Conservation (phyloP, 257 asterid species). For the Primulina huaijiensis region DNA sequence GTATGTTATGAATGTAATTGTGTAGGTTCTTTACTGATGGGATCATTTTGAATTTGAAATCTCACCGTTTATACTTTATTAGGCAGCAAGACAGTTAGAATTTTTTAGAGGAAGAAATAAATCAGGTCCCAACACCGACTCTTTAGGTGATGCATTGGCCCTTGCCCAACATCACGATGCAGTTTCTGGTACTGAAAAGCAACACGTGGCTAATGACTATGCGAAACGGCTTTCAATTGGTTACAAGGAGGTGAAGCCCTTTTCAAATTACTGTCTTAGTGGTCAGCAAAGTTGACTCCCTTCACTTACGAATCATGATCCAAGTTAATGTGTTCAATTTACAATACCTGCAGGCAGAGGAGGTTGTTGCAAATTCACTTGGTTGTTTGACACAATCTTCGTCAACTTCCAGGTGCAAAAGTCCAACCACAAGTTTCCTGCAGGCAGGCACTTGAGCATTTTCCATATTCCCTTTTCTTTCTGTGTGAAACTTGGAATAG, state of each 20-base stretch:
- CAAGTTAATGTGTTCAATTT: conserved; percentile 16
- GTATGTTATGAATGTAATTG: conserved; percentile 36
- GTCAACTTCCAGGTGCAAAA: conserved; percentile 45
- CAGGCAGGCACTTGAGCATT: conserved; percentile 48
- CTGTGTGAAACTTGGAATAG: conserved; percentile 14
- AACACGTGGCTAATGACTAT: conserved; percentile 93
- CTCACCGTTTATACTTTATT: conserved; percentile 26
- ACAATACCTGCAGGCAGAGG: conserved; percentile 62
- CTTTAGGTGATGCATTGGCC: conserved; percentile 77
- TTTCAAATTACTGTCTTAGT: conserved; percentile 9
- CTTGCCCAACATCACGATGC: conserved; percentile 98
- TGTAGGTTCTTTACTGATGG: conserved; percentile 14
- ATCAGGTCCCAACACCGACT: conserved; percentile 70
- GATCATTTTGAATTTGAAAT: conserved; percentile 26
- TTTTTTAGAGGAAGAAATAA: conserved; percentile 63
- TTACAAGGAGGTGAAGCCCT: conserved; percentile 65
- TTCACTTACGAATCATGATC: neutral
- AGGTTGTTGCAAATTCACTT: conserved; percentile 68
- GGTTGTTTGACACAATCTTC: conserved; percentile 63
- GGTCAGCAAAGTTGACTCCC: neutral
- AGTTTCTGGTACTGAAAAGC: conserved; percentile 87
- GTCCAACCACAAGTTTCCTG: conserved; percentile 43
- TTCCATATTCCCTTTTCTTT: conserved; percentile 11
- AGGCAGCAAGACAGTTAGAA: conserved; percentile 97
- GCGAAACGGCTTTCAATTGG: conserved; percentile 91